These are phyloP conservation scores for Cryptococcus sp. DNA, from an alignment of 1,284 basidiomycete species.

Conservation along the genomic window DNA sequence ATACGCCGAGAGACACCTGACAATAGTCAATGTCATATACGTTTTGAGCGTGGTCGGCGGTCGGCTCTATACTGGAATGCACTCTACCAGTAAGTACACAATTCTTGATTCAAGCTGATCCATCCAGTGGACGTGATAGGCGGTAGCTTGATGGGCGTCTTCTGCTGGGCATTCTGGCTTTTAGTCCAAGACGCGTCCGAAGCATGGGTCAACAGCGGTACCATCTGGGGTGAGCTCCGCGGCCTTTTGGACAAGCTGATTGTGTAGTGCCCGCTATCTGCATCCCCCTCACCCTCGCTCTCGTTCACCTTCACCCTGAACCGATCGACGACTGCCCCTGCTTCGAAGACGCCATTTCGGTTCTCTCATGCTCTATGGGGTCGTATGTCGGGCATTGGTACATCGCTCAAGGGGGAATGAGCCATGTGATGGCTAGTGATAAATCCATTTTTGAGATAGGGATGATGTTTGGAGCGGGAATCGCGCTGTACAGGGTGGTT, in stretches of 20 bases:
- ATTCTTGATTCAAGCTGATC: neutral
- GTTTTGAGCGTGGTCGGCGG: constrained; percentile 77
- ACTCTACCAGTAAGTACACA: constrained; percentile 51
- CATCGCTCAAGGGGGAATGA: constrained; percentile 1
- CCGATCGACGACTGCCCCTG: constrained; percentile 95
- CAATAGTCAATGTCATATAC: constrained; percentile 56
- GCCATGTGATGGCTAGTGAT: constrained; percentile 1
- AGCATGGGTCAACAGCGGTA: constrained; percentile 51
- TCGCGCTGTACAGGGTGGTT: constrained; percentile 59
- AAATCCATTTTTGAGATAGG: constrained; percentile 6
- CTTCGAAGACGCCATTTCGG: constrained; percentile 95
- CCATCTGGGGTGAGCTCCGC: constrained; percentile 51
- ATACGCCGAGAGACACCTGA: neutral
- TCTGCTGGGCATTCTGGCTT: constrained; percentile 59
- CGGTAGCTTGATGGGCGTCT: constrained; percentile 61
- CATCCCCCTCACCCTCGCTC: constrained; percentile 60
- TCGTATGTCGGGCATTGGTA: constrained; percentile 65
- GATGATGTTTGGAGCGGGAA: constrained; percentile 1
- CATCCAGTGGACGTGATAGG: constrained; percentile 61
- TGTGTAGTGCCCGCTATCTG: constrained; percentile 60
- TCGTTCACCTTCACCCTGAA: constrained; percentile 84
- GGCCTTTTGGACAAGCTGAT: neutral
- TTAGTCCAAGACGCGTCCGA: constrained; percentile 39
- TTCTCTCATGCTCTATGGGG: constrained; percentile 77
- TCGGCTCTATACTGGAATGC: constrained; percentile 86